Percentiles rank a stretch among this genome's conserved stretches.
Evolutionary conservation across 208 protist species (phyloP).

Genomic region (Lotmaria passim): DNA sequence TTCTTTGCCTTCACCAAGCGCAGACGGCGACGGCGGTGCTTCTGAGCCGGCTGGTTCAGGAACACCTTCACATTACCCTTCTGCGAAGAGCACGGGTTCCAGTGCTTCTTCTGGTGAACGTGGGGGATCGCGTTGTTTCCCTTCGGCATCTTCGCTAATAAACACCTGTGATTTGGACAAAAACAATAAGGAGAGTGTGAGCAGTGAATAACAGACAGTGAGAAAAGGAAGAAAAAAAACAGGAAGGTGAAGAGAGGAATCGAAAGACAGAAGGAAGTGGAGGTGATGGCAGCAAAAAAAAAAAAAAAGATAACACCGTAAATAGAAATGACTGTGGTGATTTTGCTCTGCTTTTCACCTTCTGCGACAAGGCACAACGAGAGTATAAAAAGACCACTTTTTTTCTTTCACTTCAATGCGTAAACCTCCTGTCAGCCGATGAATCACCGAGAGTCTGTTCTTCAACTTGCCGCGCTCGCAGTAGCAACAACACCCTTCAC

Average conservation of each 20-base stretch:
- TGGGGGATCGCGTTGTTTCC: constrained; percentile 97
- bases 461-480: too few relatives aligned
- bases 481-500: too few relatives aligned
- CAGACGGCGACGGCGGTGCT: constrained; percentile 80
- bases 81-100: constrained; percentile 92
- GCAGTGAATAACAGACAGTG: constrained; percentile 11
- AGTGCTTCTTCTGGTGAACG: constrained; percentile 97
- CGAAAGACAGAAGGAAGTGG: neutral
- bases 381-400: too few relatives aligned
- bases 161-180: constrained; percentile 18
- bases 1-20: constrained; percentile 89
- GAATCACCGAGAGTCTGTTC: too few relatives aligned
- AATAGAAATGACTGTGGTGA: too few relatives aligned
- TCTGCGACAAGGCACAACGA: too few relatives aligned
- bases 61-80: constrained; percentile 92
- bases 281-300: constrained; percentile 3
- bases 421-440: too few relatives aligned
- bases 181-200: constrained; percentile 4
- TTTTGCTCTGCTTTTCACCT: too few relatives aligned
- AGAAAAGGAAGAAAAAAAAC: constrained; percentile 15
- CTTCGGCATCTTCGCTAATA: constrained; percentile 89
- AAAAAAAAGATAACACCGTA: neutral
- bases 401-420: too few relatives aligned
- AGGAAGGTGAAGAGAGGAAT: constrained; percentile 17
- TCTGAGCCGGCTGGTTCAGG: constrained; percentile 91